A percentile compares a stretch with the other conserved stretches of the same genome.
phyloP scores from a whole-genome alignment of 2,329 filamentous ascomycete genomes.

The Fusarium vanettenii region DNA sequence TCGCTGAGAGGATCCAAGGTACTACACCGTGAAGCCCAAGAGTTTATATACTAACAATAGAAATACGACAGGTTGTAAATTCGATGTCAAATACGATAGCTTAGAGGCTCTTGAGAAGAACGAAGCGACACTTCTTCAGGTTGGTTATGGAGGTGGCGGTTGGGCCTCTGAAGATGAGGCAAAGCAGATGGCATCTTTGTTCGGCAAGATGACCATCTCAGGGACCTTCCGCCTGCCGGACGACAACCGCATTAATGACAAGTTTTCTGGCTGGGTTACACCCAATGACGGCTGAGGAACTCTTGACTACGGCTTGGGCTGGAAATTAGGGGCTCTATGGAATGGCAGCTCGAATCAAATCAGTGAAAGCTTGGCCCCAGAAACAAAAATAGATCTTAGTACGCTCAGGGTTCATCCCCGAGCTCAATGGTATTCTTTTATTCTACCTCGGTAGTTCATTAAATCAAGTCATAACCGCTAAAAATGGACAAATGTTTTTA shows the following conservation, averaged over 20 bases:
- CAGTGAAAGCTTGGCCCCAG: not conserved
- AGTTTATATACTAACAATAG: not conserved
- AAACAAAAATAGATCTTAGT: not conserved
- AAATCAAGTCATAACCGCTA: conserved; percentile 19
- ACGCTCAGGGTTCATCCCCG: not conserved
- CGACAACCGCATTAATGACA: not conserved
- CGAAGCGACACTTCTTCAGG: not conserved
- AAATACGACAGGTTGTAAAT: not conserved
- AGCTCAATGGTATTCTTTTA: not conserved
- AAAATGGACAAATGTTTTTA: conserved; percentile 52
- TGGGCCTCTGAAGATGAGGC: not conserved
- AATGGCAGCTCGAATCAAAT: not conserved
- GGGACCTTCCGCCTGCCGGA: not conserved
- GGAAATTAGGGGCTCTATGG: not conserved
- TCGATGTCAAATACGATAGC: not conserved
- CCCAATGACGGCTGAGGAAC: not conserved
- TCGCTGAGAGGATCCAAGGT: not conserved
- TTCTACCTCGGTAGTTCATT: conserved; percentile 18
- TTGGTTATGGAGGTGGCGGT: not conserved
- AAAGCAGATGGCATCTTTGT: not conserved
- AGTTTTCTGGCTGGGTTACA: not conserved
- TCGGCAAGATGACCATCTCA: not conserved
- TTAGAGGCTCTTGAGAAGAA: not conserved
- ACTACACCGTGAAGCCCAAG: not conserved
- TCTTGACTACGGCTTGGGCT: not conserved